A percentile compares a stretch with the other conserved stretches of the same genome.
phyloP scores from a whole-genome alignment of 345 rosid species.

The Luvunga scandens region DNA sequence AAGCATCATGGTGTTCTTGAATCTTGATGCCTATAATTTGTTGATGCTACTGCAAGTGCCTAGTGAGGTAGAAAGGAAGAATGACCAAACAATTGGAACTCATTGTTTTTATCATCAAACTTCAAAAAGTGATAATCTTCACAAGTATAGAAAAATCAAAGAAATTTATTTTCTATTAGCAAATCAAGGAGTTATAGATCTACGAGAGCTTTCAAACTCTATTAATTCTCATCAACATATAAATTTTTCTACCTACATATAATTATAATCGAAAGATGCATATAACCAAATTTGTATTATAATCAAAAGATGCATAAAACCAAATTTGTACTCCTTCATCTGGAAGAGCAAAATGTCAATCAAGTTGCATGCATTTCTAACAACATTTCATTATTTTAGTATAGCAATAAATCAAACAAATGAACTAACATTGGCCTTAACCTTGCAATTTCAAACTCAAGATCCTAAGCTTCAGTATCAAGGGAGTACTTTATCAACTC shows the following conservation, averaged over 20 bases:
- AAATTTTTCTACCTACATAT: neutral
- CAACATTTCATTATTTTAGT: neutral
- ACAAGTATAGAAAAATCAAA: neutral
- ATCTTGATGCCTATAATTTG: no score
- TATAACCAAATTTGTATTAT: neutral
- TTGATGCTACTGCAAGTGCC: no score
- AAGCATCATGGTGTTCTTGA: no score
- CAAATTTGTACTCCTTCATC: neutral
- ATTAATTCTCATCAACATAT: no score
- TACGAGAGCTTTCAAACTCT: neutral
- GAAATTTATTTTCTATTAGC: neutral
- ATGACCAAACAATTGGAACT: neutral
- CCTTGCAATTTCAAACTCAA: slow-evolving; percentile 76
- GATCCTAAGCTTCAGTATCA: slow-evolving; percentile 86
- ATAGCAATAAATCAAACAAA: neutral
- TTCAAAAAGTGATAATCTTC: neutral
- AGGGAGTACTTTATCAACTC: slow-evolving; percentile 30
- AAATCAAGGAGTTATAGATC: neutral
- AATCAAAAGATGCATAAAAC: neutral
- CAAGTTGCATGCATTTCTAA: slow-evolving; percentile 14
- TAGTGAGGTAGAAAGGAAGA: neutral
- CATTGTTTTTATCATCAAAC: neutral
- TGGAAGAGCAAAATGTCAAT: slow-evolving; percentile 22
- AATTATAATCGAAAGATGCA: neutral
- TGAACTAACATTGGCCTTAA: slow-evolving; percentile 58